Evolutionary conservation across 2,329 filamentous ascomycete genomes (phyloP).

Genomic region (Myotisia sp.): DNA sequence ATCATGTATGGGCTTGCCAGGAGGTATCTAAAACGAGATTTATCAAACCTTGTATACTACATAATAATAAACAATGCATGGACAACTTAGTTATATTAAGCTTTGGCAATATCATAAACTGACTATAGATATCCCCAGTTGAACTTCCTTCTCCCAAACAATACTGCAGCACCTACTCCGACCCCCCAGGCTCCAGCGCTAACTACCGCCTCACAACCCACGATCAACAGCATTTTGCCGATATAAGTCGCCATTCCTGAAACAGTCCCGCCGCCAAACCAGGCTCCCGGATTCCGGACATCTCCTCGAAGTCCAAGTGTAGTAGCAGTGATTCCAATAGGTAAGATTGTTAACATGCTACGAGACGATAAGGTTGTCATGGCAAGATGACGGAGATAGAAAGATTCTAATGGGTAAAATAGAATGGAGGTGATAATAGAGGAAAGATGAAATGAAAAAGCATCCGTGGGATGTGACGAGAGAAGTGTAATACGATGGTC

Average conservation of each 20-base stretch:
- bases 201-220: conserved; percentile 24
- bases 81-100: too few species aligned
- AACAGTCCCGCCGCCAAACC: conserved; percentile 23
- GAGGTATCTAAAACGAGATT: too few species aligned
- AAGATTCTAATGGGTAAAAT: conserved; percentile 28
- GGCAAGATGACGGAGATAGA: conserved; percentile 28
- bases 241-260: conserved; percentile 22
- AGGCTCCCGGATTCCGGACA: conserved; percentile 20
- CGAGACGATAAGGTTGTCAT: conserved; percentile 22
- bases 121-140: conserved; percentile 22
- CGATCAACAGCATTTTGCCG: conserved; percentile 24
- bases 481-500: conserved; percentile 30
- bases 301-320: conserved; percentile 15
- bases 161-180: conserved; percentile 24
- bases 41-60: too few species aligned
- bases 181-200: conserved; percentile 27
- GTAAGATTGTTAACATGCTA: conserved; percentile 10
- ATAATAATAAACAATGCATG: too few species aligned
- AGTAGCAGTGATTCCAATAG: conserved; percentile 8
- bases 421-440: conserved; percentile 24
- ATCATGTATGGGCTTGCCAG: too few species aligned
- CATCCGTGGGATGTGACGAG: conserved; percentile 29
- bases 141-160: conserved; percentile 27
- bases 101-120: too few species aligned
- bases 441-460: conserved; percentile 29